Evolutionary conservation across 106 monocot species (phyloP).

Genomic region (Allium cepa): DNA sequence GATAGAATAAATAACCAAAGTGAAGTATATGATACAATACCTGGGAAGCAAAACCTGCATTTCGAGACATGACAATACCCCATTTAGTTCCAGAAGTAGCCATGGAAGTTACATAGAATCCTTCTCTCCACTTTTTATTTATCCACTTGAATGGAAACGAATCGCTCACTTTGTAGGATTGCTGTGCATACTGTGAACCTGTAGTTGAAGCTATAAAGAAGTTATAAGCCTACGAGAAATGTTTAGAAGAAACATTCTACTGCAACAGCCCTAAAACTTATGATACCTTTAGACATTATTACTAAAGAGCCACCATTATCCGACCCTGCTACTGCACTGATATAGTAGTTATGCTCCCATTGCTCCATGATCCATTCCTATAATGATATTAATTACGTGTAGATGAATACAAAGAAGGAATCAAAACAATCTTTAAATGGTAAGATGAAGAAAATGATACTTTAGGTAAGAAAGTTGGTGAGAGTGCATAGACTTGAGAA

Average conservation of each 20-base stretch:
- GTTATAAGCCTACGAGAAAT: conserved; percentile 1
- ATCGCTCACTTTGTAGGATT: conserved; percentile 78
- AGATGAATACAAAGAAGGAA: background rate
- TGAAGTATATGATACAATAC: conserved; percentile 7
- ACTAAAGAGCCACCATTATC: conserved; percentile 73
- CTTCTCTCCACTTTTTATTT: conserved; percentile 86
- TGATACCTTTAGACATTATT: conserved; percentile 74
- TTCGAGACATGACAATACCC: conserved; percentile 76
- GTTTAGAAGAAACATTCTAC: background rate
- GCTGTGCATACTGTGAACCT: conserved; percentile 74
- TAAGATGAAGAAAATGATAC: conserved; percentile 14
- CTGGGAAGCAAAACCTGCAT: conserved; percentile 69
- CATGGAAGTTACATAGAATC: conserved; percentile 78
- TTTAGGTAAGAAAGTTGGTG: conserved; percentile 76
- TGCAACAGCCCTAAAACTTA: conserved; percentile 2
- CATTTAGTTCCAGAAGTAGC: conserved; percentile 71
- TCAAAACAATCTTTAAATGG: background rate
- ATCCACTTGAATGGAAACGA: conserved; percentile 94
- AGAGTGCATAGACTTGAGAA: conserved; percentile 81
- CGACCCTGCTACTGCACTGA: conserved; percentile 60
- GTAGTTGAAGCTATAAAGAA: conserved; percentile 7
- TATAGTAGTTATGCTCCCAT: conserved; percentile 83
- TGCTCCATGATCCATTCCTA: conserved; percentile 94
- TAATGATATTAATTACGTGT: background rate
- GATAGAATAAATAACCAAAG: no score